Percentiles rank a stretch among this genome's conserved stretches.
Evolutionary conservation across 2,329 filamentous ascomycete species (phyloP).

Genomic region (Pseudocercospora fuligena): DNA sequence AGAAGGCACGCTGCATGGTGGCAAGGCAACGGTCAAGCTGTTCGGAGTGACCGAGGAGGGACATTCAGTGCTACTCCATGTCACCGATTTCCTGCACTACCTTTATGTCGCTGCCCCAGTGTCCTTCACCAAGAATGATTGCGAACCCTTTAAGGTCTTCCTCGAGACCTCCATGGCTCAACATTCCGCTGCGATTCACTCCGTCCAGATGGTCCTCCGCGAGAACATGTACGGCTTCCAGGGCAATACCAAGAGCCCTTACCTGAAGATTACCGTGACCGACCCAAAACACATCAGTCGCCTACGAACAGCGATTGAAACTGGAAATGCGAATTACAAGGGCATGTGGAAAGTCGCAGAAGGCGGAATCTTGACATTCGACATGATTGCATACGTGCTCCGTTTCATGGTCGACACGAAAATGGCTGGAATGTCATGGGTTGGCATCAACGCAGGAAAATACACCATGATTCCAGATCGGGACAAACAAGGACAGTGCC

Average conservation of each 20-base stretch:
- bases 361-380: slow-evolving; percentile 83
- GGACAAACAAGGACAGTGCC: slow-evolving; percentile 85
- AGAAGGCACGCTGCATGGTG: slow-evolving; percentile 80
- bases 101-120: slow-evolving; percentile 89
- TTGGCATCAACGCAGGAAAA: slow-evolving; percentile 76
- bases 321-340: slow-evolving; percentile 82
- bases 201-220: slow-evolving; percentile 78
- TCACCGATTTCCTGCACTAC: slow-evolving; percentile 95
- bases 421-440: slow-evolving; percentile 97
- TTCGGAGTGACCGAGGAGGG: slow-evolving; percentile 89
- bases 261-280: slow-evolving; percentile 89
- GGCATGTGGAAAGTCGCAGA: slow-evolving; percentile 77
- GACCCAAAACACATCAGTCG: slow-evolving; percentile 84
- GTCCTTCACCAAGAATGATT: slow-evolving; percentile 78
- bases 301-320: slow-evolving; percentile 76
- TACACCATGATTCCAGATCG: slow-evolving; percentile 71
- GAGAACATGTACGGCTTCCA: slow-evolving; percentile 95
- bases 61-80: slow-evolving; percentile 91
- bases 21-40: slow-evolving; percentile 79
- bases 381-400: slow-evolving; percentile 93
- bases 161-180: slow-evolving; percentile 80
- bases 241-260: slow-evolving; percentile 88
- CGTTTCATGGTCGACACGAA: slow-evolving; percentile 98
- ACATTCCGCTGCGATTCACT: slow-evolving; percentile 74
- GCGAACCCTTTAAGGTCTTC: slow-evolving; percentile 75